Base-by-base conservation (phyloP, 768 basidiomycete genomes). In the Podaxis carcinomalis region DNA sequence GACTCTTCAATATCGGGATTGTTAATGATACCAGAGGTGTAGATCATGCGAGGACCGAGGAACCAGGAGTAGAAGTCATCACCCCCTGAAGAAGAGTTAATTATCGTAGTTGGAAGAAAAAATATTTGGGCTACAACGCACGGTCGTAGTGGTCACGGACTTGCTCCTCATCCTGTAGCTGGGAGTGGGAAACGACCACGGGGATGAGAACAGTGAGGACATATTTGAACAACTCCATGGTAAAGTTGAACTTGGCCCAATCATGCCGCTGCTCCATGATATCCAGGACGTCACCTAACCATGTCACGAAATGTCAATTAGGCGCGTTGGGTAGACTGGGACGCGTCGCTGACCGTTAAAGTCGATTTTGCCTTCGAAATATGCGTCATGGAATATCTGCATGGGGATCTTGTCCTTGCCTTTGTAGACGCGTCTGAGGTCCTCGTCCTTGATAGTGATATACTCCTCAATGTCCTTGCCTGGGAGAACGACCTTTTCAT, bases 51-150 rank as follows among this genome's bases (percentile, higher is more conserved):
- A 4, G 92, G 90, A 9, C 94, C 94, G 46, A 97, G 83, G 84
- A 96, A 96, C 94, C 95, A 97, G 67, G 80, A 83, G 72, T 98
- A 97, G 73, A 98, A 98, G 79, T 98, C 95, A 66, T 99, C 89
- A 57, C 96, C 96, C 69, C 91, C 88, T 89, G 63, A 5, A 61
- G 35, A 37, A 47, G 58, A 36, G 27, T 28, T 53, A 27, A 56
- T 35, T 49, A 49, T 32, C 42, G 4, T n/a, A 44, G 16, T 55
- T 40, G 3, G 56, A 11, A n/a, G 62, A 56, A 37, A 28, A 54
- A 37, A 46, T 46, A 40, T 23, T 52, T 52, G 58, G 11, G 35
- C 42, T 39, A 25, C 3, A 9, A 77, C 86, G 32, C 70, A 88
- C 93, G 88, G 78, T 99, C 97, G 66, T 99, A 99, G 76, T 97